These are phyloP conservation scores for Verticillium tricorpus DNA, from an alignment of 2,329 filamentous ascomycete species.

Conservation along the genomic window DNA sequence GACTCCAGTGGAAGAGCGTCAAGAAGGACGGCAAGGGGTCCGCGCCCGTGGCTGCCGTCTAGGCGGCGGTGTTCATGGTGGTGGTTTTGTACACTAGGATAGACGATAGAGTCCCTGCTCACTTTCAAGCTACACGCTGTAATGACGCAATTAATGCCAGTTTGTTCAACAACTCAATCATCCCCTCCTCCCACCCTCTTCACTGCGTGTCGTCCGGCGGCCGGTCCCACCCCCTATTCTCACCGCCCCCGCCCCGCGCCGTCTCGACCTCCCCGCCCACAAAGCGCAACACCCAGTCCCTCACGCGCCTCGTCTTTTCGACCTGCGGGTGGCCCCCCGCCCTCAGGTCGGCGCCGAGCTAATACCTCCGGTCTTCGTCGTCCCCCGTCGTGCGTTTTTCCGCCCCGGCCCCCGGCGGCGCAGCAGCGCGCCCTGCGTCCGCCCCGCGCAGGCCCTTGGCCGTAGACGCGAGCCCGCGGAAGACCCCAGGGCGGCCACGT, in stretches of 20 bases:
- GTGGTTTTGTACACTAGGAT: slow-evolving; percentile 4
- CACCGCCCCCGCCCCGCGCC: slow-evolving; percentile 10
- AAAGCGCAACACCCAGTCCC: slow-evolving; percentile 71
- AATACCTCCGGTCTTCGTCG: slow-evolving; percentile 51
- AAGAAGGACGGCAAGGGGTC: slow-evolving; percentile 33
- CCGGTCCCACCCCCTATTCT: slow-evolving; percentile 26
- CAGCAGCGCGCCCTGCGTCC: slow-evolving; percentile 66
- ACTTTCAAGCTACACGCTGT: background rate
- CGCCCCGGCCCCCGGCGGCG: slow-evolving; percentile 29
- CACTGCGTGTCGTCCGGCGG: slow-evolving; percentile 37
- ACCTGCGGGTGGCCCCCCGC: slow-evolving; percentile 43
- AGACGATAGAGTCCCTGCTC: background rate
- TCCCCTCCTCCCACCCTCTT: background rate
- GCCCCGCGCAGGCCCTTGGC: slow-evolving; percentile 72
- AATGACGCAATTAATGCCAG: background rate
- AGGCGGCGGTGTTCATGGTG: background rate
- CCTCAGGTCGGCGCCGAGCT: slow-evolving; percentile 46
- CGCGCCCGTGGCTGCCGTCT: slow-evolving; percentile 18
- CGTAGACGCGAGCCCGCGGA: slow-evolving; percentile 74
- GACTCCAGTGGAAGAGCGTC: slow-evolving; percentile 50
- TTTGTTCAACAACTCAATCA: background rate
- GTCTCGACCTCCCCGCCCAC: slow-evolving; percentile 38
- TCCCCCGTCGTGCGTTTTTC: too few relatives aligned
- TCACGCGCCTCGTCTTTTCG: slow-evolving; percentile 61
- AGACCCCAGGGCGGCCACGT: slow-evolving; percentile 75